phyloP scores from a whole-genome alignment of 805 yeast genomes.

The Candida ortonii region DNA sequence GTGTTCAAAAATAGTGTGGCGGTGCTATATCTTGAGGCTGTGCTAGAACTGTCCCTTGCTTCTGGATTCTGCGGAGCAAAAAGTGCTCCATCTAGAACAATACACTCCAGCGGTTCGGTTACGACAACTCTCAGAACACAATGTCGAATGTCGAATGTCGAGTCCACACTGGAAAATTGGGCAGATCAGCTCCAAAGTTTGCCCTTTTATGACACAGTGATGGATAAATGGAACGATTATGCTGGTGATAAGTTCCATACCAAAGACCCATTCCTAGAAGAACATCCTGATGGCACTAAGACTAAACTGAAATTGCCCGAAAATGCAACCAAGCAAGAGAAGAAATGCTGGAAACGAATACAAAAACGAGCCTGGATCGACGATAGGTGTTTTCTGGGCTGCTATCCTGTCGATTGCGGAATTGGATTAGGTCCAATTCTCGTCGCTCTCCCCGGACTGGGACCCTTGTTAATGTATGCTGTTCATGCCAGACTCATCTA shows the following conservation, averaged over 20 bases:
- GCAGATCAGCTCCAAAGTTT: conserved; percentile 40
- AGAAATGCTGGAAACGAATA: conserved; percentile 66
- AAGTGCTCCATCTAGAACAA: no score
- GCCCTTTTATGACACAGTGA: conserved; percentile 57
- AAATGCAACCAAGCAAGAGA: conserved; percentile 55
- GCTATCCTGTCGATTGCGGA: conserved; percentile 71
- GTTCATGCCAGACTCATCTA: conserved; percentile 68
- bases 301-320: conserved; percentile 60
- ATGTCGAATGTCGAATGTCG: conserved; percentile 15
- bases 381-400: conserved; percentile 79
- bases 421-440: conserved; percentile 75
- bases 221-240: conserved; percentile 61
- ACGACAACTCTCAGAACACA: no score
- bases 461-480: conserved; percentile 77
- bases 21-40: no score
- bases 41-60: no score
- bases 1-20: no score
- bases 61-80: no score
- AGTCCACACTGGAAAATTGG: conserved; percentile 13
- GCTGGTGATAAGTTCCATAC: conserved; percentile 65
- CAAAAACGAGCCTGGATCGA: conserved; percentile 82
- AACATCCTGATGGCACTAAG: conserved; percentile 46
- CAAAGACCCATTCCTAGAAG: conserved; percentile 64
- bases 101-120: no score
- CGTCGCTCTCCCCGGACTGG: conserved; percentile 70